These are phyloP conservation scores for Neurospora crassa DNA, from an alignment of 2,329 filamentous ascomycete genomes.

Conservation along the genomic window DNA sequence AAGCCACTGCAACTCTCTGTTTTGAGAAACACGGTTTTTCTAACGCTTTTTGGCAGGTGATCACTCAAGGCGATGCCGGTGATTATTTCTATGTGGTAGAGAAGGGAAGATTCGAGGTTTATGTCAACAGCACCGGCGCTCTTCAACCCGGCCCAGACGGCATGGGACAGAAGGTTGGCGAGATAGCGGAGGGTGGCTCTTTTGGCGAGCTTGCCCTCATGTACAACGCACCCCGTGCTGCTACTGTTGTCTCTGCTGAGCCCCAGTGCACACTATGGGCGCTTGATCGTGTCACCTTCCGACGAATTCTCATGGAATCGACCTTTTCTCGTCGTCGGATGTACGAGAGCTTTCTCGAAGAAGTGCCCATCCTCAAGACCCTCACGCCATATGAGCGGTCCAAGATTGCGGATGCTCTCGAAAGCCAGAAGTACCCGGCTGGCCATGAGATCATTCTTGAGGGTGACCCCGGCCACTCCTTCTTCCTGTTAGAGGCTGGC, in stretches of 20 bases:
- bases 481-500: conserved; percentile 83
- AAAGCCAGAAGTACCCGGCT: conserved; percentile 75
- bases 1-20: neutral
- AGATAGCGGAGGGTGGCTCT: conserved; percentile 78
- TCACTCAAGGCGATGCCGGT: conserved; percentile 87
- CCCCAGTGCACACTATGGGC: conserved; percentile 79
- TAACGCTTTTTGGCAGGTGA: conserved; percentile 52
- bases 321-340: conserved; percentile 92
- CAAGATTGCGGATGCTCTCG: conserved; percentile 94
- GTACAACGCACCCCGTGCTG: conserved; percentile 96
- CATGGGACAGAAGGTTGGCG: conserved; percentile 72
- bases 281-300: conserved; percentile 90
- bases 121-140: conserved; percentile 70
- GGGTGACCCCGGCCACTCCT: conserved; percentile 83
- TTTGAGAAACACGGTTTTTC: neutral
- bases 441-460: conserved; percentile 82
- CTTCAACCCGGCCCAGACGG: conserved; percentile 74
- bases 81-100: conserved; percentile 99
- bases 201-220: conserved; percentile 96
- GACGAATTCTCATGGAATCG: conserved; percentile 95
- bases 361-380: conserved; percentile 74
- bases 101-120: conserved; percentile 80
- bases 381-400: conserved; percentile 88
- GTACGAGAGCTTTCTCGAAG: conserved; percentile 94
- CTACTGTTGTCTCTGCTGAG: conserved; percentile 81